Percentiles rank a stretch among this genome's conserved stretches.
These are phyloP conservation scores for Hericium coralloides DNA, from an alignment of 768 basidiomycete species.

Conservation along the genomic window DNA sequence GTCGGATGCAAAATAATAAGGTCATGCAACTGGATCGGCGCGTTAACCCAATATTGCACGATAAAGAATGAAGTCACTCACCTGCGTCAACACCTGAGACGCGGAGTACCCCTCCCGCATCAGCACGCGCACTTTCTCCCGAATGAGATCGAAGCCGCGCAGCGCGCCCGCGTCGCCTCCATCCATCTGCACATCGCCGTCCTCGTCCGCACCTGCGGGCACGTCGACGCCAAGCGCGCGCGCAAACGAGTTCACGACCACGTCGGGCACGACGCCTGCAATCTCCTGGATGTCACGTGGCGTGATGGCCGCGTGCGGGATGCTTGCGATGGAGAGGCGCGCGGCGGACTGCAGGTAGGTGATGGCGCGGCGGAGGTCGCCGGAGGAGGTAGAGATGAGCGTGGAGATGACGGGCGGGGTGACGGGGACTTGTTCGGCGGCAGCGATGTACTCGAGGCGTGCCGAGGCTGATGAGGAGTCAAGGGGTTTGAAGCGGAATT, in stretches of 20 bases:
- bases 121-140: conserved; percentile 63
- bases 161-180: conserved; percentile 17
- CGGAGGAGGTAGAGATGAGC: conserved; percentile 74
- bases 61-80: conserved; percentile 25
- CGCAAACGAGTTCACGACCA: conserved; percentile 62
- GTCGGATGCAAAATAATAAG: conserved; percentile 77
- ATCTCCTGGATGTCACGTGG: conserved; percentile 87
- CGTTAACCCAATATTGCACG: conserved; percentile 17
- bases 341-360: conserved; percentile 96
- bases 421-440: conserved; percentile 59
- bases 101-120: conserved; percentile 91
- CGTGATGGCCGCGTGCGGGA: conserved; percentile 67
- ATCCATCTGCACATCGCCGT: conserved; percentile 41
- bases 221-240: conserved; percentile 64
- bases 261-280: conserved; percentile 85
- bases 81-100: conserved; percentile 82
- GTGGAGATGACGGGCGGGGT: conserved; percentile 52
- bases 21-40: conserved; percentile 69
- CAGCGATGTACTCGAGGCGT: conserved; percentile 75
- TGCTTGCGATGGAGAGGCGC: conserved; percentile 68
- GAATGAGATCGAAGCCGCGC: conserved; percentile 50
- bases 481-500: conserved; percentile 95
- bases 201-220: conserved; percentile 23
- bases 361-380: conserved; percentile 93
- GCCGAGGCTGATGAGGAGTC: conserved; percentile 66